Conservation (phyloP, 805 yeast species). For the Zygosaccharomyces lentus region DNA sequence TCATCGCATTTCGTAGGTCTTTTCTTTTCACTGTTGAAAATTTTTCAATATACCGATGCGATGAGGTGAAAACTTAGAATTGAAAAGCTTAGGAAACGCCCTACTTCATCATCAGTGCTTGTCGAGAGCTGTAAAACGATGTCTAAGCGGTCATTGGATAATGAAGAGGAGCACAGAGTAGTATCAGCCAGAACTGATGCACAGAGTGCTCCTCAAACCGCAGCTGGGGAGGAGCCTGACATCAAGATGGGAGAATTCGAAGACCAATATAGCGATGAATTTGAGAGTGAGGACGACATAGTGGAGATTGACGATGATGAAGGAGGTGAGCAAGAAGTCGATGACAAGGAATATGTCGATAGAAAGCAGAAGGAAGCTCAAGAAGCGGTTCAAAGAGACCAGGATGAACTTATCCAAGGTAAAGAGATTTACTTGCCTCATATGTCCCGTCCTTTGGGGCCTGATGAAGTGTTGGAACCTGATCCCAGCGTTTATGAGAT, state of each 20-base stretch:
- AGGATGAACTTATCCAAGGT: slow-evolving; percentile 36
- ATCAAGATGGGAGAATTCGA: slow-evolving; percentile 80
- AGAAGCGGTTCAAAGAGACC: slow-evolving; percentile 38
- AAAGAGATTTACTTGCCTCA: slow-evolving; percentile 76
- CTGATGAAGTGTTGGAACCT: slow-evolving; percentile 93
- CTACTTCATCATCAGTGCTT: background rate
- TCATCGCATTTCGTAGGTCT: background rate
- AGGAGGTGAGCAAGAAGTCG: slow-evolving; percentile 36
- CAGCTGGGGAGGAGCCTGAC: slow-evolving; percentile 36
- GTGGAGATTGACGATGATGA: slow-evolving; percentile 71
- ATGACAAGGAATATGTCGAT: slow-evolving; percentile 36
- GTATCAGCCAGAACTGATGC: slow-evolving; percentile 40
- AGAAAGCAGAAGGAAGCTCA: slow-evolving; percentile 37
- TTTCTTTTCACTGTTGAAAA: slow-evolving; percentile 13
- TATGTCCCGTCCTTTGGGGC: slow-evolving; percentile 82
- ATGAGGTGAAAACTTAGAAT: slow-evolving; percentile 15
- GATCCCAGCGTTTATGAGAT: slow-evolving; percentile 95
- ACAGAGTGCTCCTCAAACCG: slow-evolving; percentile 22
- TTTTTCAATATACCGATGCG: slow-evolving; percentile 16
- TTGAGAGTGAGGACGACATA: slow-evolving; percentile 86
- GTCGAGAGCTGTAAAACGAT: slow-evolving; percentile 26
- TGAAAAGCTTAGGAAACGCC: background rate
- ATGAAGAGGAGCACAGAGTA: slow-evolving; percentile 37
- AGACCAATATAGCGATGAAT: slow-evolving; percentile 86
- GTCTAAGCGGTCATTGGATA: slow-evolving; percentile 50